Evolutionary conservation across 129 eudicot genomes (phyloP).

Genomic region (Daucus carota): DH1_v3.0 NC_030385.2:32701001-32701500

Average conservation of each 20-base stretch:
- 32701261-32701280: too few species aligned
- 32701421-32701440: too few species aligned
- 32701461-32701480: neutral
- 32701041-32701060: neutral
- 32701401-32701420: too few species aligned
- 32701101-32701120: neutral
- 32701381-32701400: neutral
- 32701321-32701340: neutral
- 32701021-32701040: neutral
- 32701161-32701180: neutral
- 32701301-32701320: too few species aligned
- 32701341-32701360: neutral
- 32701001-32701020: neutral
- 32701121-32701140: neutral
- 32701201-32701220: neutral
- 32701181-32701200: neutral
- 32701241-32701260: too few species aligned
- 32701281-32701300: too few species aligned
- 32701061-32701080: neutral
- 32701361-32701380: neutral
- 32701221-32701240: too few species aligned
- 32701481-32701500: neutral
- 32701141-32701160: neutral
- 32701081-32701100: neutral
- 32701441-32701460: too few species aligned